These are phyloP conservation scores for Beta vulgaris DNA, from an alignment of 148 eudicot species.

Conservation along the genomic window DNA sequence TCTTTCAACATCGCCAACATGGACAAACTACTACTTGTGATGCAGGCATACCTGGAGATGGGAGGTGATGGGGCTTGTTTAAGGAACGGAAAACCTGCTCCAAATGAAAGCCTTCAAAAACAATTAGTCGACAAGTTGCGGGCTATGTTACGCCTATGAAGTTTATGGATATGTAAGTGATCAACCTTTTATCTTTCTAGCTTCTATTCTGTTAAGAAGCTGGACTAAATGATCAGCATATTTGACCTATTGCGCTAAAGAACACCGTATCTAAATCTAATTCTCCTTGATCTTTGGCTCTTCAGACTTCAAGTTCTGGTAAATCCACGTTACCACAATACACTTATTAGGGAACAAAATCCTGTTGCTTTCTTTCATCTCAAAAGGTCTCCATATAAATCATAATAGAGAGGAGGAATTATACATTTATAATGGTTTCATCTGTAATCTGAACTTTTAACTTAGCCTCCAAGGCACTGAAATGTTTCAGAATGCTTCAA, in stretches of 20 bases:
- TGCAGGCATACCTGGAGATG: constrained; percentile 97
- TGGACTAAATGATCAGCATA: too few species aligned
- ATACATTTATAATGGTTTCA: not conserved
- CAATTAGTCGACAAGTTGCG: constrained; percentile 90
- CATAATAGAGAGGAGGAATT: not conserved
- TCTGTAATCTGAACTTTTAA: not conserved
- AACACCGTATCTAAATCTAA: too few species aligned
- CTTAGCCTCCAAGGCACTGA: not conserved
- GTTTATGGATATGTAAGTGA: constrained; percentile 1
- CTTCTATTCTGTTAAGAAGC: too few species aligned
- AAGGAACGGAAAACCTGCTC: constrained; percentile 73
- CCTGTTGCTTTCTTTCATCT: not conserved
- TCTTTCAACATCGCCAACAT: constrained; percentile 5
- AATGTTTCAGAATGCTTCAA: too few species aligned
- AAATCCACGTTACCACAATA: not conserved
- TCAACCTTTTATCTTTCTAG: too few species aligned
- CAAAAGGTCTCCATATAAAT: not conserved
- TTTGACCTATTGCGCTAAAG: too few species aligned
- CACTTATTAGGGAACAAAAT: not conserved
- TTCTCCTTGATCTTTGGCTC: too few species aligned
- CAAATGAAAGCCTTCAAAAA: constrained; percentile 69
- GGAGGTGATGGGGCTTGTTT: constrained; percentile 96
- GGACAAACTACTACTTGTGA: constrained; percentile 6
- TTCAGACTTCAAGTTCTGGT: too few species aligned
- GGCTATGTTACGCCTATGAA: constrained; percentile 48